Evolutionary conservation across 2,329 filamentous ascomycete species (phyloP), one percentile per base, ranked within the genome.

Genomic region (Fonsecaea pugnacius): DNA sequence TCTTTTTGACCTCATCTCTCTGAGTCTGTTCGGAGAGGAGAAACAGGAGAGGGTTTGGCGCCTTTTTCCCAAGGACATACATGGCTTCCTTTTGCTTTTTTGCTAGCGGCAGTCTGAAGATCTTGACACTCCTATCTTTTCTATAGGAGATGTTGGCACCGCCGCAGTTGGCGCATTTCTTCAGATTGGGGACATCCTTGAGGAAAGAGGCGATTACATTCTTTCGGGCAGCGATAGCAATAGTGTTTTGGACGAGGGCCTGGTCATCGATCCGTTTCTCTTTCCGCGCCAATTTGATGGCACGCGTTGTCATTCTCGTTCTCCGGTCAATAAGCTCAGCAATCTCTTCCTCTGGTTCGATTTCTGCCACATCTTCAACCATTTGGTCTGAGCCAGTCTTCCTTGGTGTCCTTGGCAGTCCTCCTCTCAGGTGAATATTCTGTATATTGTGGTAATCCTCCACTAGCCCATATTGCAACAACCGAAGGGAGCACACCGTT

Each of bases 101-200:
- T 78, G 53, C 84, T 85, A 62, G 79, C 1, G 90, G 82, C 74
- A 91, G 95, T 74, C 94, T 89, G 77, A 98, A 99, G 60, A 99
- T 92, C 77, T 98, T 99, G 74, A 93, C 90, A 72, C 88, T 95
- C 50, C 90, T 85, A 73, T 99, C 94, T 76, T 96, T 97, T 71
- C 94, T 88, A 77, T 91, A 98, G 1, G 83, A 82, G 10, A 92
- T 93, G 14, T 90, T 93, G 66, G 95, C 86, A 32, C 82, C 85
- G 70, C 80, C 79, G 74, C 87, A 90, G 68, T 82, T 86, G 46
- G 81, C 82, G 78, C 95, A 99, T 72, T 85, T 85, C 71, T 88
- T 89, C 53, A 84, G 83, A 70, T 84, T 85, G 54, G 85, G 85
- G 60, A 97, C 89, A 32, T 88, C 85, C 59, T 85, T 85, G 65